Evolutionary conservation across 2,329 filamentous ascomycete genomes (phyloP).

Genomic region (Aspergillus pseudoviridinutans): DNA sequence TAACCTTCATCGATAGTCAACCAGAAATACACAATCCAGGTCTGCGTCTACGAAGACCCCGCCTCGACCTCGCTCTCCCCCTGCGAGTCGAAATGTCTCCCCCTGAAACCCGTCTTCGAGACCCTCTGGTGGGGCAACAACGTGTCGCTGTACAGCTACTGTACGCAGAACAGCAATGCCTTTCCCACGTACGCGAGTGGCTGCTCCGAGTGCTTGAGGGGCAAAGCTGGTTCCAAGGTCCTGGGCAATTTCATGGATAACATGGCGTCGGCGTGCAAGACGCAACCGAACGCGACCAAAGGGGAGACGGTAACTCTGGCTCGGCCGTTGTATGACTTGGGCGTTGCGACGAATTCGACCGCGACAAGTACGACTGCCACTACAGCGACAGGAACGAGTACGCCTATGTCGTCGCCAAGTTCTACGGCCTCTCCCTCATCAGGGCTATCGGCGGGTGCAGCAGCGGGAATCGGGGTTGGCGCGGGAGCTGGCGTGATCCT

Average conservation of each 20-base stretch:
- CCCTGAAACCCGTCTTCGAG: not conserved
- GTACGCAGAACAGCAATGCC: not conserved
- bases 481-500: not conserved
- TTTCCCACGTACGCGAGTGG: not conserved
- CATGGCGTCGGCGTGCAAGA: not conserved
- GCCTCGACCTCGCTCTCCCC: not conserved
- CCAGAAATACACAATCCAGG: slow-evolving; percentile 3
- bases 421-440: not conserved
- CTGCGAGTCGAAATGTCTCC: not conserved
- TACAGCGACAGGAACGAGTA: not conserved
- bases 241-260: slow-evolving; percentile 3
- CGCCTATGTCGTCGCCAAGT: not conserved
- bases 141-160: not conserved
- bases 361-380: not conserved
- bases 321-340: not conserved
- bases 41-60: not conserved
- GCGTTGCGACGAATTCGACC: not conserved
- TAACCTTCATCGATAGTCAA: not conserved
- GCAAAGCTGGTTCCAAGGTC: not conserved
- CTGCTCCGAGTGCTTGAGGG: not conserved
- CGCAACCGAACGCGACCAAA: not conserved
- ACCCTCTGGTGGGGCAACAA: not conserved
- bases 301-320: slow-evolving; percentile 2
- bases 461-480: slow-evolving; percentile 4
- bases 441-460: not conserved